Base-by-base conservation (phyloP, 352 stramenopile genomes). In the Globisporangium acanthophoron region DNA sequence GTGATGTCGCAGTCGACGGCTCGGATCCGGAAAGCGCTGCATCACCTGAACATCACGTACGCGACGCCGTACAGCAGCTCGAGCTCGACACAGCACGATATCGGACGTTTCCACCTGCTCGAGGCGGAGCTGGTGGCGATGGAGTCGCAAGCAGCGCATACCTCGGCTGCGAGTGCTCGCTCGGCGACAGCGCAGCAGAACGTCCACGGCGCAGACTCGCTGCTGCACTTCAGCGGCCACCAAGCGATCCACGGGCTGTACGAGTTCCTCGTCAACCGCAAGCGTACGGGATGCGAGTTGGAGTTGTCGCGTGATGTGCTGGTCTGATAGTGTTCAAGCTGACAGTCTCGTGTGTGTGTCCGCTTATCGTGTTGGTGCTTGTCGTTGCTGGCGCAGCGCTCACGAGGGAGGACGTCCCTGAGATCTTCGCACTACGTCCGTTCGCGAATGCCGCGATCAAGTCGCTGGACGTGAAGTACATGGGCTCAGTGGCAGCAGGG, bases 181-280 rank as follows among this genome's bases (percentile, higher is more conserved):
- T 21, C 53, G 11, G 29, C 40, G 39, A 47, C 61, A 67, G 21
- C 46, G 35, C 71, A 69, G 58, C 64, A 66, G 37, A 66, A 56
- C 27, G 74, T 90, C 21, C 76, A 85, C 48, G 78, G 82, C 1
- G 64, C 70, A 0, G 80, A 90, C 58, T 90, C 82, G 16, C 61
- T 92, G 27, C 59, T 92, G 15, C 65, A 74, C 18, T 92, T 92
- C 39, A 58, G 73, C 18, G 82, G 76, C 3, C 79, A 92, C 44
- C 58, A 85, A 16, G 65, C 74, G 18, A 76, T 89, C 3, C 82
- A 92, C 20, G 79, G 79, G 15, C 66, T 92, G 15, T 92, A 79
- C 59, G 82, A 92, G 54, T 92, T 83, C 58, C 70, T 92, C 3
- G 70, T 92, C 61, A 92, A 92, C 58, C 74, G 76, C 58, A 75